A percentile compares a stretch with the other conserved stretches of the same genome.
Evolutionary conservation across 208 protist genomes (phyloP).

Genomic region (Acanthamoeba triangularis): DNA sequence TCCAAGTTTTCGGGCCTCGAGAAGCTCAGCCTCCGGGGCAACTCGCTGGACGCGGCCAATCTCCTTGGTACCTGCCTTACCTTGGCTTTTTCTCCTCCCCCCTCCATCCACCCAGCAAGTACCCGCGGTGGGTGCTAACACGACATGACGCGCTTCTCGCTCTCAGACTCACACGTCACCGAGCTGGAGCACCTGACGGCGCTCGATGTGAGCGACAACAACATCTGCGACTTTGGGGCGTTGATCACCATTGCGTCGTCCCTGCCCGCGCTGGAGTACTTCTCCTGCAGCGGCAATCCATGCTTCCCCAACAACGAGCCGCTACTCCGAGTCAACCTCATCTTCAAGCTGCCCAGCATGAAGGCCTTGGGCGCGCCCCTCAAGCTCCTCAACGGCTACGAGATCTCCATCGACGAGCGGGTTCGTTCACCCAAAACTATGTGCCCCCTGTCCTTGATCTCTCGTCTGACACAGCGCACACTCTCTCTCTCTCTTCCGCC

Average conservation of each 20-base stretch:
- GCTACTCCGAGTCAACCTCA: conserved; percentile 27
- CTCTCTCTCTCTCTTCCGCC: not conserved
- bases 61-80: not conserved
- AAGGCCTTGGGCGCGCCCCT: conserved; percentile 15
- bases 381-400: conserved; percentile 38
- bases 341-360: conserved; percentile 48
- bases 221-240: conserved; percentile 52
- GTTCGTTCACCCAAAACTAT: not conserved
- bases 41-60: not conserved
- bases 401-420: conserved; percentile 44
- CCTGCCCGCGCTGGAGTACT: not conserved
- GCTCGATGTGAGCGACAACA: conserved; percentile 61
- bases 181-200: not conserved
- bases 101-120: not conserved
- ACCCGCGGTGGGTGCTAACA: not conserved
- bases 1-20: not conserved
- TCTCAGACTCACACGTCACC: not conserved
- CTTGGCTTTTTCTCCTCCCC: too few relatives aligned
- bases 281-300: conserved; percentile 31
- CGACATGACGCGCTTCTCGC: not conserved
- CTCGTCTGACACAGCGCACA: not conserved
- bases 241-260: not conserved
- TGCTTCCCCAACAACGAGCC: conserved; percentile 73
- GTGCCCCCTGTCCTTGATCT: not conserved
- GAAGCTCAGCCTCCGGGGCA: conserved; percentile 67